These are phyloP conservation scores for Candida boleticola DNA, from an alignment of 805 yeast species.

Conservation along the genomic window DNA sequence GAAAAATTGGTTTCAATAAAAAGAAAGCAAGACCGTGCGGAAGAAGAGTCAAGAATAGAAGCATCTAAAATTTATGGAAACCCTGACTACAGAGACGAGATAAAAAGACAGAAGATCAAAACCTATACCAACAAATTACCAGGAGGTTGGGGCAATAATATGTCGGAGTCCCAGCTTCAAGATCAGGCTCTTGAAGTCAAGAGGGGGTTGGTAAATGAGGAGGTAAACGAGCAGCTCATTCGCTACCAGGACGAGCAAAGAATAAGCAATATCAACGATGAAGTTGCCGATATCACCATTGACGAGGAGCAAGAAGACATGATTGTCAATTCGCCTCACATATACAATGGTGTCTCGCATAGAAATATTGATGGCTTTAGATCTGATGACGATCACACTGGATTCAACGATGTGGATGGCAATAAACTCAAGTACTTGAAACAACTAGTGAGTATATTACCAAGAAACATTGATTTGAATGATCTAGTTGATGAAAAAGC, in stretches of 20 bases:
- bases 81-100: constrained; percentile 27
- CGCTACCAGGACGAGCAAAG: constrained; percentile 18
- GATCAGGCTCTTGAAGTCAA: constrained; percentile 26
- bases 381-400: constrained; percentile 8
- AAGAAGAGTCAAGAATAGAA: constrained; percentile 37
- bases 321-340: background rate
- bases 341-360: background rate
- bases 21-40: constrained; percentile 36
- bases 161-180: constrained; percentile 8
- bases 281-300: constrained; percentile 31
- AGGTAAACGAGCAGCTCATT: constrained; percentile 25
- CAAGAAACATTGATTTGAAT: constrained; percentile 25
- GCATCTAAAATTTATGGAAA: constrained; percentile 30
- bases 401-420: background rate
- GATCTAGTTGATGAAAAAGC: constrained; percentile 59
- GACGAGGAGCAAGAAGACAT: constrained; percentile 20
- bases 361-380: constrained; percentile 7
- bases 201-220: constrained; percentile 27
- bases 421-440: constrained; percentile 32
- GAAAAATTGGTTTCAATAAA: constrained; percentile 27
- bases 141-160: constrained; percentile 33
- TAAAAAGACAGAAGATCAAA: constrained; percentile 32
- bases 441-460: constrained; percentile 31
- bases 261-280: constrained; percentile 20
- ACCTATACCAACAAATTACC: constrained; percentile 32